Evolutionary conservation across 805 yeast species (phyloP).

Genomic region (Ogataea wickerhamii): DNA sequence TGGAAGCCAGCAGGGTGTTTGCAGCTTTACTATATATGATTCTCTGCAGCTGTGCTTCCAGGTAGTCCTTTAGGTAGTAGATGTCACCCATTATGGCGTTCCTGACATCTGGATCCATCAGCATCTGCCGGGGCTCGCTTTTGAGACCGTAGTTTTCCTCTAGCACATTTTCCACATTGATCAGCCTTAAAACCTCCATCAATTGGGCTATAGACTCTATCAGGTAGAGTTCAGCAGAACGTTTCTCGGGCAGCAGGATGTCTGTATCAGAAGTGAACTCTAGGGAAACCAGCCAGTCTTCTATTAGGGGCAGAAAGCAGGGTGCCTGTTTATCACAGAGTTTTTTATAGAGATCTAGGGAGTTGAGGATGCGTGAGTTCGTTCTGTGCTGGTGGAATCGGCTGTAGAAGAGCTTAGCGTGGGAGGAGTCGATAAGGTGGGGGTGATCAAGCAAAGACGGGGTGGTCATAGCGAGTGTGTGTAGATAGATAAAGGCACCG

Average conservation of each 20-base stretch:
- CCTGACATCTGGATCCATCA: constrained; percentile 14
- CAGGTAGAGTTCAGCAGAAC: not conserved
- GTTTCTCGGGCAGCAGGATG: not conserved
- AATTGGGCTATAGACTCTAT: constrained; percentile 11
- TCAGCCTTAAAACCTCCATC: constrained; percentile 16
- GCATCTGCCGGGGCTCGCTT: constrained; percentile 21
- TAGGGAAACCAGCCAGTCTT: constrained; percentile 12
- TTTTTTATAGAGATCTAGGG: constrained; percentile 12
- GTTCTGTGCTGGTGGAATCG: constrained; percentile 14
- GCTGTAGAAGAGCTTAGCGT: constrained; percentile 15
- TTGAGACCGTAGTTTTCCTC: constrained; percentile 17
- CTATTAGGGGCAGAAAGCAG: constrained; percentile 5
- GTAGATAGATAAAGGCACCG: no score
- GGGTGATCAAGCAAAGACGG: no score
- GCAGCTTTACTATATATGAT: constrained; percentile 4
- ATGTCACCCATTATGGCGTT: constrained; percentile 14
- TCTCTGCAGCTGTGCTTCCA: constrained; percentile 10
- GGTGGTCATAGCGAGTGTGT: no score
- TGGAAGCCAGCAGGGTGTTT: constrained; percentile 1
- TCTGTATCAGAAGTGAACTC: constrained; percentile 11
- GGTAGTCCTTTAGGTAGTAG: constrained; percentile 6
- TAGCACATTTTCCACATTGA: constrained; percentile 17
- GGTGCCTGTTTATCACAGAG: constrained; percentile 8
- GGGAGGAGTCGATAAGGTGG: no score
- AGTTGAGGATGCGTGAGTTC: constrained; percentile 16